Evolutionary conservation across 306 rosid species (phyloP).

Genomic region (Dalbergia cochinchinensis): DNA sequence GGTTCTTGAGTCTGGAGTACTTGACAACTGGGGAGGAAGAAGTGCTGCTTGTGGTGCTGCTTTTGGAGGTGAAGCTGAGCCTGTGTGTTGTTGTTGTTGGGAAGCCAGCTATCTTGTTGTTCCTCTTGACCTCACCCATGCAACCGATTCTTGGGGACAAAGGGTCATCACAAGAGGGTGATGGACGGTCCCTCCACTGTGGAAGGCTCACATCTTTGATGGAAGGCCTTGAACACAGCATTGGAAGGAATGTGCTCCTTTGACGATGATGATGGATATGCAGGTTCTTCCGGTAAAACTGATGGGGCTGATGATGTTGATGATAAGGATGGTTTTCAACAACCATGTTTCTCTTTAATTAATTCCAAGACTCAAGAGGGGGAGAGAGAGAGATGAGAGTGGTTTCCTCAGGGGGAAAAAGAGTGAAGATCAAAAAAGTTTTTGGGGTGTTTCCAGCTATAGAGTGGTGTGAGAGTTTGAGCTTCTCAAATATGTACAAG

Average conservation of each 20-base stretch:
- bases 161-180: conserved; percentile 58
- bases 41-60: conserved; percentile 22
- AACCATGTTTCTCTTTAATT: conserved; percentile 46
- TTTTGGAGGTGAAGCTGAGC: conserved; percentile 43
- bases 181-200: conserved; percentile 26
- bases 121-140: conserved; percentile 94
- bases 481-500: neutral
- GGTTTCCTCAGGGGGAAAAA: conserved; percentile 7
- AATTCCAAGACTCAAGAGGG: neutral
- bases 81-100: conserved; percentile 52
- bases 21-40: conserved; percentile 48
- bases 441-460: no score
- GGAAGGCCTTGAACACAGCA: conserved; percentile 79
- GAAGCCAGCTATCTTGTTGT: conserved; percentile 72
- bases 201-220: conserved; percentile 69
- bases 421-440: neutral
- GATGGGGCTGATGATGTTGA: conserved; percentile 40
- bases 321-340: conserved; percentile 48
- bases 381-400: neutral
- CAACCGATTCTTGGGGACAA: conserved; percentile 90
- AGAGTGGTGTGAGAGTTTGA: neutral
- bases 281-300: conserved; percentile 21
- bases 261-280: conserved; percentile 48
- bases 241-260: conserved; percentile 77
- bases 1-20: conserved; percentile 74